phyloP scores from a whole-genome alignment of 176 grass and related monocot species.

The Zea mays region DNA sequence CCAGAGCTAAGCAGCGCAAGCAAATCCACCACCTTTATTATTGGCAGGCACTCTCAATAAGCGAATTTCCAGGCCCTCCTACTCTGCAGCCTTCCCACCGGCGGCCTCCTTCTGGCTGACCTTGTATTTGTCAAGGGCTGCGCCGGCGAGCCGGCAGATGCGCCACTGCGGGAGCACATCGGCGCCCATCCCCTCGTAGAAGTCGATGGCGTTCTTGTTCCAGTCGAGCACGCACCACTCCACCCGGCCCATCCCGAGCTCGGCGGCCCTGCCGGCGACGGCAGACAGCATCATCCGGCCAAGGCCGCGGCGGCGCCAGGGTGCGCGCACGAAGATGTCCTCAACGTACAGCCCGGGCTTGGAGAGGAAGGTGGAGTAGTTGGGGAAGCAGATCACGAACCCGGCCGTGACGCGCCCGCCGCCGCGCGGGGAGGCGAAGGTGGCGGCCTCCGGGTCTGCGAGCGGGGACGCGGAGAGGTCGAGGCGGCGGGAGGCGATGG shows the following conservation, averaged over 20 bases:
- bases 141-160: slow-evolving; percentile 74
- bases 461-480: slow-evolving; percentile 43
- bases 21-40: slow-evolving; percentile 38
- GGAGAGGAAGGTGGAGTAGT: slow-evolving; percentile 71
- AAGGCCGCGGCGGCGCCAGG: slow-evolving; percentile 77
- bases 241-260: slow-evolving; percentile 77
- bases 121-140: slow-evolving; percentile 56
- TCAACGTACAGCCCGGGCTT: slow-evolving; percentile 63
- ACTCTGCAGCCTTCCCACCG: slow-evolving; percentile 7
- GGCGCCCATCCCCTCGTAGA: slow-evolving; percentile 89
- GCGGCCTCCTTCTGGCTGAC: slow-evolving; percentile 21
- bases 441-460: slow-evolving; percentile 44
- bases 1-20: slow-evolving; percentile 9
- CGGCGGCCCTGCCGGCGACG: slow-evolving; percentile 64
- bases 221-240: slow-evolving; percentile 94
- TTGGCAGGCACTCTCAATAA: slow-evolving; percentile 5
- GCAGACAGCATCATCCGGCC: slow-evolving; percentile 76
- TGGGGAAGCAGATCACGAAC: slow-evolving; percentile 69
- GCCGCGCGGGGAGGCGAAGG: slow-evolving; percentile 47
- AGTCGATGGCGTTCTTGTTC: slow-evolving; percentile 86
- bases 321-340: slow-evolving; percentile 75
- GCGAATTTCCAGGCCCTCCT: background rate
- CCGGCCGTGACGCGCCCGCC: slow-evolving; percentile 46
- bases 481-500: slow-evolving; percentile 45
- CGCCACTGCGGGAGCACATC: slow-evolving; percentile 86